Evolutionary conservation across 768 basidiomycete genomes (phyloP).

Genomic region (Kwoniella europaea): DNA sequence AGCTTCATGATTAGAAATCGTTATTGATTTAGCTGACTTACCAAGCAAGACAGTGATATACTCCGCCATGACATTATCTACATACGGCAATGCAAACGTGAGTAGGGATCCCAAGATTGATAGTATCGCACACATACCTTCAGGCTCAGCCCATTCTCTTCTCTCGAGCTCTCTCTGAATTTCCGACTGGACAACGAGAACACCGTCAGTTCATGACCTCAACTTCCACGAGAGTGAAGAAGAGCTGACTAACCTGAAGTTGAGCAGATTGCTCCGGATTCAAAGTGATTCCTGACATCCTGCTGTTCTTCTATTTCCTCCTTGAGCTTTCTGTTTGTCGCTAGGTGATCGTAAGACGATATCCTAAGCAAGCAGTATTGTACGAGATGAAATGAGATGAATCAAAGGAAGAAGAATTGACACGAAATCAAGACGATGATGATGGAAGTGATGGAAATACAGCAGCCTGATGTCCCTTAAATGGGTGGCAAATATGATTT

Average conservation of each 20-base stretch:
- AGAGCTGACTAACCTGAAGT: constrained; percentile 20
- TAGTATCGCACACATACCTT: constrained; percentile 27
- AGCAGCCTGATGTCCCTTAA: not conserved
- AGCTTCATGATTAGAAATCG: not conserved
- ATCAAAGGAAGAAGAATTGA: not conserved
- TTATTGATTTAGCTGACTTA: constrained; percentile 30
- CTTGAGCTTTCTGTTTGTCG: not conserved
- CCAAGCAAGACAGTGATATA: constrained; percentile 56
- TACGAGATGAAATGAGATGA: not conserved
- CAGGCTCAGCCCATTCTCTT: constrained; percentile 54
- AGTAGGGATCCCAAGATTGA: not conserved
- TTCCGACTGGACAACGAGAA: constrained; percentile 27
- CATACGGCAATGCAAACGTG: not conserved
- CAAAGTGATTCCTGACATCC: constrained; percentile 7
- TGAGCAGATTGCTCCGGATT: constrained; percentile 28
- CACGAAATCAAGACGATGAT: not conserved
- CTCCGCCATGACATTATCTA: constrained; percentile 57
- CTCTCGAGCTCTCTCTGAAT: constrained; percentile 49
- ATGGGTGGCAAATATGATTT: constrained; percentile 11
- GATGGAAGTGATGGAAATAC: not conserved
- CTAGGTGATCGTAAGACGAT: not conserved
- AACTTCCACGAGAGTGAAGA: not conserved
- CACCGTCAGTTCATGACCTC: not conserved
- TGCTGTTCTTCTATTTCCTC: not conserved
- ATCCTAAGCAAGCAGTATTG: not conserved